These are phyloP conservation scores for Dendrobium huoshanense DNA, from an alignment of 106 monocot species.

Conservation along the genomic window DNA sequence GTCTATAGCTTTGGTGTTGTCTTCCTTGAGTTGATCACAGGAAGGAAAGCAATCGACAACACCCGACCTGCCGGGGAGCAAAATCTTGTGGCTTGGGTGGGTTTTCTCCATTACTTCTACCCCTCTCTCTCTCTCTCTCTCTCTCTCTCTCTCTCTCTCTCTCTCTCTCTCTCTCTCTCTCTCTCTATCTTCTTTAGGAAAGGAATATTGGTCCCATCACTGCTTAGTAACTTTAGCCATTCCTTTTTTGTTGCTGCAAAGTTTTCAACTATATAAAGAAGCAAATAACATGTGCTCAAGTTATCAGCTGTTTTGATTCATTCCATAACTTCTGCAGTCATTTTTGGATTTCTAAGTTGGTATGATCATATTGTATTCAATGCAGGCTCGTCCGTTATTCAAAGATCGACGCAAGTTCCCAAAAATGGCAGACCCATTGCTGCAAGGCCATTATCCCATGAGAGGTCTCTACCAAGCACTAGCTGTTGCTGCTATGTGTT, in stretches of 20 bases:
- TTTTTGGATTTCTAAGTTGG: background rate
- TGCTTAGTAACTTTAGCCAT: background rate
- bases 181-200: background rate
- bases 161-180: background rate
- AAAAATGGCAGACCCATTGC: conserved; percentile 62
- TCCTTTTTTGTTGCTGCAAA: background rate
- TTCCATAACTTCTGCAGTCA: background rate
- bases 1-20: conserved; percentile 36
- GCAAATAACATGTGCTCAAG: background rate
- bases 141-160: background rate
- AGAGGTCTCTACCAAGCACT: conserved; percentile 72
- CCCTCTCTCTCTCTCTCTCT: background rate
- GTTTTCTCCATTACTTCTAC: background rate
- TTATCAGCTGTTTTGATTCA: background rate
- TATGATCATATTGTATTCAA: background rate
- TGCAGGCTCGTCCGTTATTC: conserved; percentile 66
- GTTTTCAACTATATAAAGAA: background rate
- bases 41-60: conserved; percentile 25
- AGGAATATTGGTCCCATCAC: background rate
- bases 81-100: conserved; percentile 30
- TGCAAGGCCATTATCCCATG: conserved; percentile 60
- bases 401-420: conserved; percentile 67
- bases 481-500: conserved; percentile 73
- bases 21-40: conserved; percentile 26
- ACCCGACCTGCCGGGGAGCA: conserved; percentile 17